Evolutionary conservation across 768 basidiomycete genomes (phyloP).

Genomic region (Flagelloscypha sp.): DNA sequence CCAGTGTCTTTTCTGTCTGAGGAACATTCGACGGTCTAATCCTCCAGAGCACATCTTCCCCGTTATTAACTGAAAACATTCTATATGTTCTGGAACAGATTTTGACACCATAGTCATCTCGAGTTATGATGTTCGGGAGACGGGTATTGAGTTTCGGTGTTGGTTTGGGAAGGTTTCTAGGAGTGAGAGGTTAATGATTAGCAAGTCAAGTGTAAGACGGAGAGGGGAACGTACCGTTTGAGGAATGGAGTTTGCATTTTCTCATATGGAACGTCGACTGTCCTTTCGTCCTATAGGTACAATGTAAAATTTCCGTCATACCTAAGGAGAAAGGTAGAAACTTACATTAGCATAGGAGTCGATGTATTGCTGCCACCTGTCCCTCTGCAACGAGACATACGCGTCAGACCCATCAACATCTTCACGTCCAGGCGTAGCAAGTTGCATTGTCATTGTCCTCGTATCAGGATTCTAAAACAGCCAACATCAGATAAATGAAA

Average conservation of each 20-base stretch:
- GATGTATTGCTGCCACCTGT: slow-evolving; percentile 74
- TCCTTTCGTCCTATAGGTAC: slow-evolving; percentile 42
- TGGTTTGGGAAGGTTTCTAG: slow-evolving; percentile 32
- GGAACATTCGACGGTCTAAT: slow-evolving; percentile 32
- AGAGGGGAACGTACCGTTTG: slow-evolving; percentile 39
- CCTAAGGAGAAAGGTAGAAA: not conserved
- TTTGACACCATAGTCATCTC: slow-evolving; percentile 68
- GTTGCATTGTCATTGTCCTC: slow-evolving; percentile 62
- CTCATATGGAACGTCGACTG: slow-evolving; percentile 40
- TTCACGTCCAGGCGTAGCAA: slow-evolving; percentile 74
- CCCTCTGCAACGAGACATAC: slow-evolving; percentile 61
- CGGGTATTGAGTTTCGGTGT: slow-evolving; percentile 19
- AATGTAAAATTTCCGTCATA: not conserved
- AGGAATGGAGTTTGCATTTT: slow-evolving; percentile 56
- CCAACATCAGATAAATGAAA: not conserved
- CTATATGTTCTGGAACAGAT: slow-evolving; percentile 80
- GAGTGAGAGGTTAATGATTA: slow-evolving; percentile 3
- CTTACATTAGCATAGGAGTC: slow-evolving; percentile 66
- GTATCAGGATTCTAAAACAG: slow-evolving; percentile 48
- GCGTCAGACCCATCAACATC: slow-evolving; percentile 71
- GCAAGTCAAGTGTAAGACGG: not conserved
- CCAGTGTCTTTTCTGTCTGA: slow-evolving; percentile 13
- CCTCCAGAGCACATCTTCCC: slow-evolving; percentile 58
- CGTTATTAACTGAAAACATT: slow-evolving; percentile 67
- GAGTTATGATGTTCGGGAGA: slow-evolving; percentile 38